Base-by-base conservation (phyloP, 768 basidiomycete species). In the Plicaturopsis crispa region DNA sequence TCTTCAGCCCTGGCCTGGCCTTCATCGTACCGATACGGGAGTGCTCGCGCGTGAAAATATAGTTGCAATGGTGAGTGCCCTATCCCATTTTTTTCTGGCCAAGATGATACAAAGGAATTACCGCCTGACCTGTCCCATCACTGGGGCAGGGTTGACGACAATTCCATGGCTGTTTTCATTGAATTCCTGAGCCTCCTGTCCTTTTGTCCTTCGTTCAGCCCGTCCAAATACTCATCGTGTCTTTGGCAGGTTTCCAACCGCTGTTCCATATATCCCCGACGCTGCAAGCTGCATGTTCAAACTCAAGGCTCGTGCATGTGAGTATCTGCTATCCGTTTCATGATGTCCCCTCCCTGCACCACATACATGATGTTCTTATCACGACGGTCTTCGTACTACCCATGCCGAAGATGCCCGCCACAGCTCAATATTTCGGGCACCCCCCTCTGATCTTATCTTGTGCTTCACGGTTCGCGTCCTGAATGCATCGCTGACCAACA, bases 341-440 rank as follows among this genome's bases (percentile, higher is more conserved):
- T 28, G 26, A 28, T 28, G 26, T 28, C 39, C 38, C 38, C 22
- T 26, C 36, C 26, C 12, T 24, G 33, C 23, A 40, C 34, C 12
- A 14, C 40, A 54, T 44, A 14, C 39, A 78, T 80, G 81, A 84
- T 85, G 82, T 59, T 73, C 35, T 63, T 69, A 78, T 79, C 83
- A 87, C 85, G 85, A 88, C 85, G 85, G 85, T 88, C 85, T 87
- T 84, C 85, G 85, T 87, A 88, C 52, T 41, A 58, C 56, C 48
- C 41, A 61, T 86, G 83, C 80, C 85, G 85, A 88, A 88, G 84
- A 55, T 75, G 85, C 85, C 85, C 84, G 85, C 80, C 80, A 84
- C 78, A 88, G 85, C 85, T 88, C 85, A 87, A 70, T 52, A 52
- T 32, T 59, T 76, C 82, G 85, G 85, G 83, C 84, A 82, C 66